These are phyloP conservation scores for Phaffomyces thermotolerans DNA, from an alignment of 805 yeast genomes.

Conservation along the genomic window DNA sequence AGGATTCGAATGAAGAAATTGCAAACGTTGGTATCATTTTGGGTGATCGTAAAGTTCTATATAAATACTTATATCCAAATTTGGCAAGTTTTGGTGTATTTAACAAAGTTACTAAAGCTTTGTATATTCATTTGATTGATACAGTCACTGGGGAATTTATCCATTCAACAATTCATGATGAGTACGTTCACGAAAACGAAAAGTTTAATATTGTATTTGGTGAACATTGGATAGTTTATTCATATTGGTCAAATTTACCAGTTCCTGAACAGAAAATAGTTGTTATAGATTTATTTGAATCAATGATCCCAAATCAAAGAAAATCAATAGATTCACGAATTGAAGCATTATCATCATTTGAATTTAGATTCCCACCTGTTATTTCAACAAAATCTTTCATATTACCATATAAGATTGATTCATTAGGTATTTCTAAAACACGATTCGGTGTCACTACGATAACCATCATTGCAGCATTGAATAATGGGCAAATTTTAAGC, in stretches of 20 bases:
- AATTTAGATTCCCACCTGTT: slow-evolving; percentile 35
- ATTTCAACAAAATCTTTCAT: slow-evolving; percentile 50
- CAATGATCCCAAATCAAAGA: slow-evolving; percentile 44
- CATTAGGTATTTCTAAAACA: slow-evolving; percentile 49
- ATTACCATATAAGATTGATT: slow-evolving; percentile 50
- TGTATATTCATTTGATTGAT: slow-evolving; percentile 55
- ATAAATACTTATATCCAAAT: slow-evolving; percentile 79
- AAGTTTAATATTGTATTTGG: slow-evolving; percentile 53
- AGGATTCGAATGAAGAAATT: slow-evolving; percentile 33
- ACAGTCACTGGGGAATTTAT: slow-evolving; percentile 61
- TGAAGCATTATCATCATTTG: slow-evolving; percentile 19
- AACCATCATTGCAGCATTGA: slow-evolving; percentile 51
- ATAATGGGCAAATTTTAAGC: slow-evolving; percentile 53
- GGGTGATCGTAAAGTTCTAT: slow-evolving; percentile 65
- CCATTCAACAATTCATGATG: slow-evolving; percentile 35
- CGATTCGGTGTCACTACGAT: slow-evolving; percentile 62
- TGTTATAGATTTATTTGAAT: slow-evolving; percentile 76
- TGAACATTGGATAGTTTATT: slow-evolving; percentile 77
- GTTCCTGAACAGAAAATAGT: slow-evolving; percentile 49
- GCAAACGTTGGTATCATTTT: slow-evolving; percentile 64
- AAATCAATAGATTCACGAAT: slow-evolving; percentile 8
- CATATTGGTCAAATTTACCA: slow-evolving; percentile 48
- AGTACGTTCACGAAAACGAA: slow-evolving; percentile 33
- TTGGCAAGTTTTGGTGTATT: slow-evolving; percentile 44
- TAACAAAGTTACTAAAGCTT: slow-evolving; percentile 20